phyloP scores from a whole-genome alignment of 2,329 filamentous ascomycete species.

The Claviceps monticola region DNA sequence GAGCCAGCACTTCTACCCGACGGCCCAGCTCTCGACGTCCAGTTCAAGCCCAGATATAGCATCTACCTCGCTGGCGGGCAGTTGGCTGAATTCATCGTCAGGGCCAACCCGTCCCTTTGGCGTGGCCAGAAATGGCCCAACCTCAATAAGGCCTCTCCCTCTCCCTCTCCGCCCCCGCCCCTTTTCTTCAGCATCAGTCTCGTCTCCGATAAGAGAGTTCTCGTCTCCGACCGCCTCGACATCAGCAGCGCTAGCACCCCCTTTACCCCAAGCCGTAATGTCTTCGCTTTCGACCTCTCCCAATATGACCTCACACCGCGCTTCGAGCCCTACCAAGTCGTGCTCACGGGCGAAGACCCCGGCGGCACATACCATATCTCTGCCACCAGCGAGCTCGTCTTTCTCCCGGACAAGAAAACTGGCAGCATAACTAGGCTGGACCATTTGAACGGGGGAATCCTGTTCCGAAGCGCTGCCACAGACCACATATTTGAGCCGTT shows the following conservation, averaged over 20 bases:
- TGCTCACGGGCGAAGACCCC: conserved; percentile 21
- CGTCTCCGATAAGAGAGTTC: conserved; percentile 13
- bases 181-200: conserved; percentile 25
- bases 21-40: conserved; percentile 26
- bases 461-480: conserved; percentile 23
- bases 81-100: conserved; percentile 28
- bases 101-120: conserved; percentile 27
- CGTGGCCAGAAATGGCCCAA: conserved; percentile 23
- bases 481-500: conserved; percentile 23
- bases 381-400: conserved; percentile 22
- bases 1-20: conserved; percentile 18
- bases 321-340: conserved; percentile 24
- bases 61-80: conserved; percentile 30
- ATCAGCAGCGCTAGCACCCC: conserved; percentile 13
- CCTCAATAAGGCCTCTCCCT: conserved; percentile 7
- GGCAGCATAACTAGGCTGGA: conserved; percentile 33
- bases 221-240: conserved; percentile 20
- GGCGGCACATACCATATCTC: conserved; percentile 20
- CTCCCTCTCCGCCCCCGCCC: conserved; percentile 8
- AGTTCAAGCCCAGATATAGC: conserved; percentile 31
- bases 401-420: conserved; percentile 27
- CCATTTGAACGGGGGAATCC: conserved; percentile 28
- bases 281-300: conserved; percentile 24
- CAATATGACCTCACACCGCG: conserved; percentile 17
- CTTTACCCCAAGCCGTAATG: conserved; percentile 13